phyloP scores from a whole-genome alignment of 345 rosid genomes.

The Eucalyptus marginata region DNA sequence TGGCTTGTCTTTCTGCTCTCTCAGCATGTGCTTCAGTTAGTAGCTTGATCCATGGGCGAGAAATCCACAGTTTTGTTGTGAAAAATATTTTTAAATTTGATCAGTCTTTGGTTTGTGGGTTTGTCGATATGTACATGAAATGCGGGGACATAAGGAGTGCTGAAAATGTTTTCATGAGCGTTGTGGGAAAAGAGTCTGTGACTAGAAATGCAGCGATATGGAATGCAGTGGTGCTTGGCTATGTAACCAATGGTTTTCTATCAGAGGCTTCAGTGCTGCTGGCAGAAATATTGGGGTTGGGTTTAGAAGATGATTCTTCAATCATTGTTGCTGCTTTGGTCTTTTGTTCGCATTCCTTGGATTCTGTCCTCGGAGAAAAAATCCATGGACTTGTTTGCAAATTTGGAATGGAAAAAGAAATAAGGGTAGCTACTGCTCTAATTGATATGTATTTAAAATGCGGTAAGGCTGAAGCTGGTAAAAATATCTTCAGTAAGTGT shows the following conservation, averaged over 20 bases:
- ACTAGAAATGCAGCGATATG: slow-evolving; percentile 17
- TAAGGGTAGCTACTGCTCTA: slow-evolving; percentile 22
- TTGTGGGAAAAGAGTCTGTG: neutral
- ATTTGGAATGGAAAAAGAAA: slow-evolving; percentile 17
- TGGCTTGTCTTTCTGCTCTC: neutral
- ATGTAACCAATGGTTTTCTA: slow-evolving; percentile 11
- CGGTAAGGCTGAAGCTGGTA: slow-evolving; percentile 16
- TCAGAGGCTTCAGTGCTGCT: slow-evolving; percentile 13
- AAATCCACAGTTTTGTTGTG: slow-evolving; percentile 20
- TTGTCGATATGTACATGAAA: slow-evolving; percentile 38
- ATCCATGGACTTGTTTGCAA: slow-evolving; percentile 14
- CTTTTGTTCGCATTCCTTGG: slow-evolving; percentile 12
- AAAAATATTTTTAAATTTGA: slow-evolving; percentile 13
- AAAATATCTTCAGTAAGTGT: slow-evolving; percentile 15
- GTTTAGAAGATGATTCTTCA: slow-evolving; percentile 19
- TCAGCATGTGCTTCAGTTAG: slow-evolving; percentile 10
- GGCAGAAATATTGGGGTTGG: slow-evolving; percentile 17
- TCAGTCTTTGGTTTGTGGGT: slow-evolving; percentile 18
- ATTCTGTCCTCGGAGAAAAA: slow-evolving; percentile 12
- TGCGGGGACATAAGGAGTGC: slow-evolving; percentile 20
- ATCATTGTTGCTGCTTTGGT: slow-evolving; percentile 21
- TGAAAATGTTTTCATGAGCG: slow-evolving; percentile 7
- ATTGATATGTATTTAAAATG: slow-evolving; percentile 31
- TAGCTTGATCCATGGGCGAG: slow-evolving; percentile 15
- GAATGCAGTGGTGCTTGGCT: slow-evolving; percentile 37